Evolutionary conservation across 2,329 filamentous ascomycete genomes (phyloP).

Genomic region (Geoglossum cookeanum): DNA sequence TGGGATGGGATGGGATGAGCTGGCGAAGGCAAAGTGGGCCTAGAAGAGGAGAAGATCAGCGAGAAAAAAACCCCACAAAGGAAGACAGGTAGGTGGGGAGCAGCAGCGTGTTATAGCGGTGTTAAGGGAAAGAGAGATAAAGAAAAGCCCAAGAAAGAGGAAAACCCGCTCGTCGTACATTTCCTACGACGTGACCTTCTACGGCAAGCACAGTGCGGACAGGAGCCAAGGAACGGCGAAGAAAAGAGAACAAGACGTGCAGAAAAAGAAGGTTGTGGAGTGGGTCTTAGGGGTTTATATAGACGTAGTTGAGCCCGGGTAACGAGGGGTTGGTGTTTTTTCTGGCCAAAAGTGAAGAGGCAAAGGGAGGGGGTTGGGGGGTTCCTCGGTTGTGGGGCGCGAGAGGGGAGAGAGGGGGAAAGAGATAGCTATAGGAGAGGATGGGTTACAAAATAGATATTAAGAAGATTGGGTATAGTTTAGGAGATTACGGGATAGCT

Average conservation of each 20-base stretch:
- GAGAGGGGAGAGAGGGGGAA: constrained; percentile 7
- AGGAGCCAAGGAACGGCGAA: background rate
- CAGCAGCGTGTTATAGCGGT: no score
- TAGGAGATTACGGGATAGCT: no score
- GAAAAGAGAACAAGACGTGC: background rate
- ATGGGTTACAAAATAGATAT: background rate
- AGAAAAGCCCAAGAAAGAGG: background rate
- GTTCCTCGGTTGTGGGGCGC: constrained; percentile 5
- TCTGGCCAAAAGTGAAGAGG: no score
- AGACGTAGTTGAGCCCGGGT: background rate
- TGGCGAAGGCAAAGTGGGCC: no score
- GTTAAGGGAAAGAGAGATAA: no score
- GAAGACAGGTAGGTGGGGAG: no score
- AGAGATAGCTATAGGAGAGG: constrained; percentile 8
- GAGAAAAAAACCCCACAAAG: no score
- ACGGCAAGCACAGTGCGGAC: background rate
- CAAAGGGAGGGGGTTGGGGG: background rate
- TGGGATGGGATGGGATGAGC: no score
- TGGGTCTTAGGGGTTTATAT: background rate
- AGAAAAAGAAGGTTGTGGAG: background rate
- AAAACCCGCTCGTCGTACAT: background rate
- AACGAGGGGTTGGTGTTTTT: background rate
- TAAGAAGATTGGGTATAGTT: background rate
- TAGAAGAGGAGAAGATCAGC: no score
- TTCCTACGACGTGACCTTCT: no score